phyloP scores from a whole-genome alignment of 164 flowering plant species.

The Nelumbo lutea region DNA sequence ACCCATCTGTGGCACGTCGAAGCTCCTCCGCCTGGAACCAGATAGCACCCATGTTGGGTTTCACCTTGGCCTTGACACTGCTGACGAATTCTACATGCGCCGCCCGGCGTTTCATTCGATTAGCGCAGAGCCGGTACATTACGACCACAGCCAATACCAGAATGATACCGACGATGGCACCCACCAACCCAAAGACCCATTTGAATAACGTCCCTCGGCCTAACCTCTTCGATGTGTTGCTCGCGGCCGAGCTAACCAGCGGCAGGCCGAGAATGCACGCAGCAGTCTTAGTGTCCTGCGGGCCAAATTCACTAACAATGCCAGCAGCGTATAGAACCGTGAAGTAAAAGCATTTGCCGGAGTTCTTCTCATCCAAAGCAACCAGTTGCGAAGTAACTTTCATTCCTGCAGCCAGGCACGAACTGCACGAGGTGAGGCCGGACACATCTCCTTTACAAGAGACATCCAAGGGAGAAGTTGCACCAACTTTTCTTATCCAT shows the following conservation, averaged over 20 bases:
- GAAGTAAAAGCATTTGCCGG: constrained; percentile 24
- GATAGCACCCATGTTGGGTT: constrained; percentile 15
- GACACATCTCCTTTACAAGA: too few relatives aligned
- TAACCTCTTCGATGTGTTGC: too few relatives aligned
- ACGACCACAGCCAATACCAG: not conserved
- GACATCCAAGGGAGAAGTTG: too few relatives aligned
- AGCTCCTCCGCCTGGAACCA: constrained; percentile 23
- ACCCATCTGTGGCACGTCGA: constrained; percentile 24
- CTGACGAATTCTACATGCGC: constrained; percentile 7
- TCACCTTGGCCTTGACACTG: constrained; percentile 6
- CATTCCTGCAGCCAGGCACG: constrained; percentile 30
- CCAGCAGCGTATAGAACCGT: constrained; percentile 33
- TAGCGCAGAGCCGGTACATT: constrained; percentile 4
- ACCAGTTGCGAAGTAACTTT: constrained; percentile 17
- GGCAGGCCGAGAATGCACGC: constrained; percentile 24
- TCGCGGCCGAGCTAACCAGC: not conserved
- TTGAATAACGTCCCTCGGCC: too few relatives aligned
- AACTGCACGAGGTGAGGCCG: constrained; percentile 17
- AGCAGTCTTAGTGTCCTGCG: constrained; percentile 16
- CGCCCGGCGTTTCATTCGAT: constrained; percentile 10
- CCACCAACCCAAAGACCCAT: constrained; percentile 2
- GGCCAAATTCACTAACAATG: constrained; percentile 27
- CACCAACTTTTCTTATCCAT: constrained; percentile 26
- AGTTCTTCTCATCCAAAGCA: constrained; percentile 21
- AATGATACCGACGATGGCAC: constrained; percentile 14